Evolutionary conservation across 2,329 filamentous ascomycete genomes (phyloP), one percentile per base, ranked within the genome.

Genomic region (Colletotrichum musae): DNA sequence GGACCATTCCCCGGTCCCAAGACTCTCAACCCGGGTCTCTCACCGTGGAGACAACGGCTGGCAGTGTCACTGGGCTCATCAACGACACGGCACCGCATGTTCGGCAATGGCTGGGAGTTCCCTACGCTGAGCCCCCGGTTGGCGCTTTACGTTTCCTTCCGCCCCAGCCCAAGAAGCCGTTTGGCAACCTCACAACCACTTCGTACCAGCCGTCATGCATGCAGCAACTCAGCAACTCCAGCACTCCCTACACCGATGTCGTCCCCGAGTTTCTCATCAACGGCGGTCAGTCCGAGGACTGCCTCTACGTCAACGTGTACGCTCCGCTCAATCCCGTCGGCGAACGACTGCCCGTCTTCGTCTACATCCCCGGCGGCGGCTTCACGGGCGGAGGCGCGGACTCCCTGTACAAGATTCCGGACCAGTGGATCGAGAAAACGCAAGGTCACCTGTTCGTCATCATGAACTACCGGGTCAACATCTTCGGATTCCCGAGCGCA

Each of bases 101-200:
- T n/a, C 54, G 62, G 2, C 54, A 59, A 32, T 65, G 62, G 62
- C 74, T 79, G n/a, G 79, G 77, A 36, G 76, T 91, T 12, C 88
- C 88, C 0, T 91, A 87, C 74, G 88, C 87, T 2, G 83, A 87
- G 70, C 84, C 88, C 32, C 88, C 88, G 0, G 78, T 87, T 26
- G 86, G 84, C 1, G 76, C 83, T 64, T 80, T 89, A 52, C 83
- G 89, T 13, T 81, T 80, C 71, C 74, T 76, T 39, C 77, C 81
- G 0, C 77, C 79, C 2, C 75, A 78, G 32, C 72, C 76, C 39
- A 75, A 75, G 56, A 71, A 63, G 13, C 64, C 71, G 0, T 75
- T 77, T n/a, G 71, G 72, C 6, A 60, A 64, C 5, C 72, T 77
- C 51, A 62, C 75, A 24, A 75, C 77, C 7, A 74, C 70, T 10